Percentiles rank a stretch among this genome's conserved stretches.
These are phyloP conservation scores for Trichosporon sp. DNA, from an alignment of 1,284 basidiomycete genomes.

Conservation along the genomic window DNA sequence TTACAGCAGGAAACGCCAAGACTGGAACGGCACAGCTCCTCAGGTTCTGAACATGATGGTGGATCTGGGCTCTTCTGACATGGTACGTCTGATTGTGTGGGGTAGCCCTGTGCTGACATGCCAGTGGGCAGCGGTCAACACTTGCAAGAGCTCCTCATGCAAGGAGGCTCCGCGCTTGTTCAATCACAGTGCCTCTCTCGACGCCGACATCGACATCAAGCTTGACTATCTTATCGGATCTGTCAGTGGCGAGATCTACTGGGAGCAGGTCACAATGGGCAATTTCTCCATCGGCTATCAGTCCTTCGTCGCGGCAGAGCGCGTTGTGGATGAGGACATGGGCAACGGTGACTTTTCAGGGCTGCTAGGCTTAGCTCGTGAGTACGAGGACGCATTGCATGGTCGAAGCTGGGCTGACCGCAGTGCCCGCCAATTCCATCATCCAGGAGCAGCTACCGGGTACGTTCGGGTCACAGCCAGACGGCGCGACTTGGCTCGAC, in stretches of 20 bases:
- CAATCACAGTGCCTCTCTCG: conserved; percentile 43
- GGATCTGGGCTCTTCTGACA: conserved; percentile 55
- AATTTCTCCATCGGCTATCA: conserved; percentile 54
- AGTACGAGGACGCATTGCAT: conserved; percentile 23
- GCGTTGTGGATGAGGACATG: conserved; percentile 49
- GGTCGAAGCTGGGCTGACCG: background rate
- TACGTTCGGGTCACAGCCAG: conserved; percentile 50
- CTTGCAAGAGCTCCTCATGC: conserved; percentile 48
- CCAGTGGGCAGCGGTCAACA: conserved; percentile 52
- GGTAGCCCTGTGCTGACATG: conserved; percentile 10
- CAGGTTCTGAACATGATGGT: conserved; percentile 52
- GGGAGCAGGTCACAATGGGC: conserved; percentile 52
- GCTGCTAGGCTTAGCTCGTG: conserved; percentile 52
- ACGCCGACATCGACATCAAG: conserved; percentile 39
- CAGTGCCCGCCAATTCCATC: conserved; percentile 52
- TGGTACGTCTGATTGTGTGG: conserved; percentile 39
- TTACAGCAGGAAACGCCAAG: conserved; percentile 18
- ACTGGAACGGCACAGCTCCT: conserved; percentile 36
- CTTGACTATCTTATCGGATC: conserved; percentile 47
- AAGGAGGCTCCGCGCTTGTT: conserved; percentile 39
- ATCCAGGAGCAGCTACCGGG: conserved; percentile 50
- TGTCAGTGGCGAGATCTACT: conserved; percentile 51
- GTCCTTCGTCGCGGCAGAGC: conserved; percentile 51
- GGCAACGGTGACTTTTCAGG: conserved; percentile 49
- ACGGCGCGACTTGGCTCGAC: conserved; percentile 56